phyloP scores from a whole-genome alignment of 2,329 filamentous ascomycete genomes.

The Phialocephala subalpina region DNA sequence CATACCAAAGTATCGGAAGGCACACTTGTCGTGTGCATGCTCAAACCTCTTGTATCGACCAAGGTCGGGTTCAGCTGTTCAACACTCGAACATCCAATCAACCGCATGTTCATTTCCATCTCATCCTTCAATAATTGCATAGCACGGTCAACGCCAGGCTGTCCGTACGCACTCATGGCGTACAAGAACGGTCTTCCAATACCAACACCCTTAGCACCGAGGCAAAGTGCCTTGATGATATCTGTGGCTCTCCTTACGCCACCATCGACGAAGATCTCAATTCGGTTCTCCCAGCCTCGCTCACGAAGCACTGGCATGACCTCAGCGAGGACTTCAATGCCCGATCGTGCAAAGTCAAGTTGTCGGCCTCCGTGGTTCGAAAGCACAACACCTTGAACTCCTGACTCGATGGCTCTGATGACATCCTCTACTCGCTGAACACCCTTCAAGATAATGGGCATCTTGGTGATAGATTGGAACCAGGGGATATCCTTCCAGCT shows the following conservation, averaged over 20 bases:
- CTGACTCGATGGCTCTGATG: conserved; percentile 80
- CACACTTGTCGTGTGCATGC: conserved; percentile 63
- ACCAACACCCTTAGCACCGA: conserved; percentile 91
- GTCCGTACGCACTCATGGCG: conserved; percentile 92
- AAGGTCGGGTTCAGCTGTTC: conserved; percentile 82
- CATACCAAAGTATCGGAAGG: conserved; percentile 65
- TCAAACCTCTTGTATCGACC: conserved; percentile 78
- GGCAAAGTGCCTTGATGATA: conserved; percentile 92
- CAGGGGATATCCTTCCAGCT: conserved; percentile 95
- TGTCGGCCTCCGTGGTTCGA: conserved; percentile 97
- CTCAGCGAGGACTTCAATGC: conserved; percentile 89
- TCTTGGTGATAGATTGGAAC: conserved; percentile 88
- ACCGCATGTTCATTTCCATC: conserved; percentile 98
- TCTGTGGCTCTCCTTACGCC: conserved; percentile 91
- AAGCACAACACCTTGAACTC: conserved; percentile 88
- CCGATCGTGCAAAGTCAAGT: conserved; percentile 89
- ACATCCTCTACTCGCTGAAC: conserved; percentile 97
- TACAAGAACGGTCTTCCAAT: conserved; percentile 96
- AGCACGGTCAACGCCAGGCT: conserved; percentile 86
- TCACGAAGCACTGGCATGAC: conserved; percentile 87
- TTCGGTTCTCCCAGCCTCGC: conserved; percentile 74
- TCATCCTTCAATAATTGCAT: conserved; percentile 95
- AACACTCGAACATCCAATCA: conserved; percentile 81
- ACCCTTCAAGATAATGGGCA: conserved; percentile 97
- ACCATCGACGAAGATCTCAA: conserved; percentile 92